A percentile compares a stretch with the other conserved stretches of the same genome.
Evolutionary conservation across 2,329 filamentous ascomycete species (phyloP).

Genomic region (Canariomyces notabilis): DNA sequence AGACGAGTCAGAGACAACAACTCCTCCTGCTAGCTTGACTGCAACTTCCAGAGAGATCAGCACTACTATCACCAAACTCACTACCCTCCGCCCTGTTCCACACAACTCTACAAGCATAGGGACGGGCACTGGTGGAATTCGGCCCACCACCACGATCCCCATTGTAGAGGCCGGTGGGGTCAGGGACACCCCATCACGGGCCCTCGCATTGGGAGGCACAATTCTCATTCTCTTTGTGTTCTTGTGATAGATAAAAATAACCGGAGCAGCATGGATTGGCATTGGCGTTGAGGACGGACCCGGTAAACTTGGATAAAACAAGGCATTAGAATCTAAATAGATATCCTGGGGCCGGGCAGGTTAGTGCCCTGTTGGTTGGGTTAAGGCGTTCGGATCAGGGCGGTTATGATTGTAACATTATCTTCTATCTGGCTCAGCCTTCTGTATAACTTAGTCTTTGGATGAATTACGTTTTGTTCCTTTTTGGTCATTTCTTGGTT

Average conservation of each 20-base stretch:
- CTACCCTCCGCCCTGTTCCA: too few relatives aligned
- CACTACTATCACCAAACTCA: too few relatives aligned
- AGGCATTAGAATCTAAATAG: neutral
- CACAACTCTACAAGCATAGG: neutral
- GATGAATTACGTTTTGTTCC: too few relatives aligned
- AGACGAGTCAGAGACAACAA: too few relatives aligned
- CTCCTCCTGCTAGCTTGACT: too few relatives aligned
- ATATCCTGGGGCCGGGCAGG: slow-evolving; percentile 1
- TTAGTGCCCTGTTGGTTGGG: neutral
- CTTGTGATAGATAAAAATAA: slow-evolving; percentile 12
- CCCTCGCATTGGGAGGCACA: slow-evolving; percentile 6
- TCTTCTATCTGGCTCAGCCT: neutral
- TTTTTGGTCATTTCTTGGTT: neutral
- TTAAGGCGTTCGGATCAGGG: slow-evolving; percentile 2
- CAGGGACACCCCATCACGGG: slow-evolving; percentile 2
- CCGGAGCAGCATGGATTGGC: neutral
- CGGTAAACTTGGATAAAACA: neutral
- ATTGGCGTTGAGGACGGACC: neutral
- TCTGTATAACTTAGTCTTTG: neutral
- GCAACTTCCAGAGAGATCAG: too few relatives aligned
- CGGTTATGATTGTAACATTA: neutral
- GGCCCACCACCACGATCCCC: neutral
- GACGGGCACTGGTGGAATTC: neutral
- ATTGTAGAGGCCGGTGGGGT: too few relatives aligned
- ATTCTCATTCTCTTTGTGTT: slow-evolving; percentile 14